Evolutionary conservation across 2,329 filamentous ascomycete species (phyloP).

Genomic region (Verticillium longisporum): DNA sequence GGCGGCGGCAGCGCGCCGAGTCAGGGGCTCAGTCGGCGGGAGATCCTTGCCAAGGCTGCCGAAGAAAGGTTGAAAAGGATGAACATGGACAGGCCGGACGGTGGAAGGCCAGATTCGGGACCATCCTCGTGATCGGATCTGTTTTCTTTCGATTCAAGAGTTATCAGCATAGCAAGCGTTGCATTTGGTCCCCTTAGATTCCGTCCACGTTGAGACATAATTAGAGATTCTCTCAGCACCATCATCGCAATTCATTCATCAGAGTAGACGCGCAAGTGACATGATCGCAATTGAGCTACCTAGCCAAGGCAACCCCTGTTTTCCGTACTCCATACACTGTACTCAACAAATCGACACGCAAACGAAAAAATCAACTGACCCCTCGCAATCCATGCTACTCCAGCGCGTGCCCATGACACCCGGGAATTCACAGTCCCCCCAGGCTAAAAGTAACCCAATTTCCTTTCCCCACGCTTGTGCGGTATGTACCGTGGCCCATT

Average conservation of each 20-base stretch:
- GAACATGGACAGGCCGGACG: constrained; percentile 16
- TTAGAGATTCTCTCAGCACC: no score
- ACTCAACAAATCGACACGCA: background rate
- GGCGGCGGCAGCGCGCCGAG: constrained; percentile 46
- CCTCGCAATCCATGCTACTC: background rate
- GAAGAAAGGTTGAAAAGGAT: constrained; percentile 56
- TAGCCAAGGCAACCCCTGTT: background rate
- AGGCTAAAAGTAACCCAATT: background rate
- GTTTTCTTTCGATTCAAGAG: background rate
- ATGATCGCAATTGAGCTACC: background rate
- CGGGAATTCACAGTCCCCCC: background rate
- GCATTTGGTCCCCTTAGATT: background rate
- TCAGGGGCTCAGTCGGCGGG: constrained; percentile 56
- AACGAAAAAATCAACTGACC: background rate
- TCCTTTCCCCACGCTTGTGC: background rate
- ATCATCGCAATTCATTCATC: no score
- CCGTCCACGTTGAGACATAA: no score
- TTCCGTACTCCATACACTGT: background rate
- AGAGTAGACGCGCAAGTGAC: background rate
- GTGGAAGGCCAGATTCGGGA: constrained; percentile 9
- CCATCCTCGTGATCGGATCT: background rate
- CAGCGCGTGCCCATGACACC: background rate
- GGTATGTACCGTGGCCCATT: background rate
- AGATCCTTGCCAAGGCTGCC: constrained; percentile 67
- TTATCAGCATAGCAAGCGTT: constrained; percentile 1